A percentile compares a stretch with the other conserved stretches of the same genome.
Conservation (phyloP, 192 early-diverging fungal species). For the Podila epicladia region DNA sequence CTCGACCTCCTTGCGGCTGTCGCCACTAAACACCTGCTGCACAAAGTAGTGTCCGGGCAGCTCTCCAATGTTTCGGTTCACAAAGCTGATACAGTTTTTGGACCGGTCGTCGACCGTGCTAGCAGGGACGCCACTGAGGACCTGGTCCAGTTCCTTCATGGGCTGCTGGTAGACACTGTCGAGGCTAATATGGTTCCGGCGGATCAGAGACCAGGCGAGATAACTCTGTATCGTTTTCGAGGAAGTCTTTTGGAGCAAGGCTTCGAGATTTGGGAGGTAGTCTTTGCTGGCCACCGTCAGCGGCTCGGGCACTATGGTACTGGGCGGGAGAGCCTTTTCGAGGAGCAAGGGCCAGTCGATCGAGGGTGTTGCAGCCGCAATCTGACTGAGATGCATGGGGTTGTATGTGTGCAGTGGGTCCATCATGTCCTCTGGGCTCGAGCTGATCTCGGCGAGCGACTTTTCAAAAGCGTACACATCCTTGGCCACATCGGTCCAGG, state of each 20-base stretch:
- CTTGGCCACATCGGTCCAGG: constrained; percentile 35
- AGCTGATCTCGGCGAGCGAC: constrained; percentile 53
- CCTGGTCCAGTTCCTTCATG: constrained; percentile 24
- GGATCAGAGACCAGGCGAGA: no score
- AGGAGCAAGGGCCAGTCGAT: no score
- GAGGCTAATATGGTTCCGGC: constrained; percentile 33
- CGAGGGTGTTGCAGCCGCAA: no score
- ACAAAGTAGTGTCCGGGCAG: constrained; percentile 53
- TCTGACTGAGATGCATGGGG: neutral
- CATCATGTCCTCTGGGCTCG: neutral
- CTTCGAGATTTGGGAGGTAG: no score
- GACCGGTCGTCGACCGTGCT: constrained; percentile 51
- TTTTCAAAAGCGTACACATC: constrained; percentile 61
- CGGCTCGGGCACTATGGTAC: no score
- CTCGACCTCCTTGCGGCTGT: constrained; percentile 51
- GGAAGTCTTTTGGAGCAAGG: no score
- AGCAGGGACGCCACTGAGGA: constrained; percentile 52
- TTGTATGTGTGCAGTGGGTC: neutral
- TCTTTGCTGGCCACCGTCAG: no score
- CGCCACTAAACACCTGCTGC: constrained; percentile 24
- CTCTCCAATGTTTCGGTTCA: constrained; percentile 41
- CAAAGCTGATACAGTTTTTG: constrained; percentile 39
- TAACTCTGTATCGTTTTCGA: no score
- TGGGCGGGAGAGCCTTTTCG: no score
- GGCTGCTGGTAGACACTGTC: constrained; percentile 49